Evolutionary conservation across 83 land plant genomes (phyloP), one percentile per base, ranked within the genome.

Genomic region (Picea abies): DNA sequence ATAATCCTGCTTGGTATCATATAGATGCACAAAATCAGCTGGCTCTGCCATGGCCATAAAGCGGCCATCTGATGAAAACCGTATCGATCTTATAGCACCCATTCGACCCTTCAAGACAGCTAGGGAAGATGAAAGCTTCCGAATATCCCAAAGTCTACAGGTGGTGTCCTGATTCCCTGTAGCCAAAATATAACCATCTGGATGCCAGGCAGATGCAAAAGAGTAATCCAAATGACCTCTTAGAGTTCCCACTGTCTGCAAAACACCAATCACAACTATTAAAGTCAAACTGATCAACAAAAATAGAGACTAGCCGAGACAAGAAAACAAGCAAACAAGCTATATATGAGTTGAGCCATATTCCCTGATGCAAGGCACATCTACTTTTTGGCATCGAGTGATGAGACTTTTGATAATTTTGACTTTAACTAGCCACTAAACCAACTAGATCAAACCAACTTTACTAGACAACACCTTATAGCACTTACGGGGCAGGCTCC

Each of bases 1-100:
- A 79, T 87, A 97, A 56, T 89, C 94, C 58, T 91, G 85, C 26
- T 87, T 58, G 0, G 89, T 87, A 83, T 95, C 95, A 64, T 89
- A 90, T 0, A 97, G 76, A 76, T 97, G 99, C 41, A 97, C 97
- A 81, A 97, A 97, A 80, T 96, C 97, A 37, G 97, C 95, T 49
- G 97, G 93, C 88, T 96, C 99, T 25, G 99, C 10, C 63, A 60
- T 60, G 14, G 63, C 63, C 63, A 60, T 60, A 60, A 60, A 60
- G 3, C 5, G 19, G 0, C 63, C 63, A 60, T 60, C 63, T 11
- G 14, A 60, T 1, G 63, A 60, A 60, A 60, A 60, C 3, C 5
- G 0, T 14, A 60, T 60, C 2, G 2, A 60, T 60, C 14, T 60
- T 60, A 60, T 60, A 60, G 63, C 9, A 60, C 63, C 63, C 63